These are phyloP conservation scores for Alternaria infectoria DNA, from an alignment of 2,329 filamentous ascomycete species.

Conservation along the genomic window DNA sequence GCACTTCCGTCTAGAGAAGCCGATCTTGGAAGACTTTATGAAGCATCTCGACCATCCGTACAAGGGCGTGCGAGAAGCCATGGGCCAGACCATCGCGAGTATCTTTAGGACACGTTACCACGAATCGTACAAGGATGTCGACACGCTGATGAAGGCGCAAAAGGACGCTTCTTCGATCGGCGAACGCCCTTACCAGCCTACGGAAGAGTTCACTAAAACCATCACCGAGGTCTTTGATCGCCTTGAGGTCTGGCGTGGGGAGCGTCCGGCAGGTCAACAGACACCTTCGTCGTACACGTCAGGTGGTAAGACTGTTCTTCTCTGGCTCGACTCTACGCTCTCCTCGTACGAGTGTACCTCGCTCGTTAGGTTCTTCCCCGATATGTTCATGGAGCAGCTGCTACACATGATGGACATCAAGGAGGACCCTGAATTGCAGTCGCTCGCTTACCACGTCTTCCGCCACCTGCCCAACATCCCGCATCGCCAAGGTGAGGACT, in stretches of 20 bases:
- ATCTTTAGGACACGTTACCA: slow-evolving; percentile 93
- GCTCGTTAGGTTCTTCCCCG: slow-evolving; percentile 88
- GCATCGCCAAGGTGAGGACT: slow-evolving; percentile 84
- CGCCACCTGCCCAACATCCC: slow-evolving; percentile 95
- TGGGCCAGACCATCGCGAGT: slow-evolving; percentile 84
- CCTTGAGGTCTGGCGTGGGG: slow-evolving; percentile 85
- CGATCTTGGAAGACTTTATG: slow-evolving; percentile 88
- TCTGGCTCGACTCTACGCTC: slow-evolving; percentile 92
- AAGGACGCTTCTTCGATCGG: slow-evolving; percentile 82
- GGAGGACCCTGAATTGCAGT: slow-evolving; percentile 94
- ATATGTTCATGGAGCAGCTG: slow-evolving; percentile 87
- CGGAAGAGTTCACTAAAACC: slow-evolving; percentile 72
- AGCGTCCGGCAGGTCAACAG: slow-evolving; percentile 85
- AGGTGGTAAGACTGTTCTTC: slow-evolving; percentile 91
- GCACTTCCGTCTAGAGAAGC: slow-evolving; percentile 92
- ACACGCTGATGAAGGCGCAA: slow-evolving; percentile 76
- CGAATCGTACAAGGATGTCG: slow-evolving; percentile 86
- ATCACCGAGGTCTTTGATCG: slow-evolving; percentile 77
- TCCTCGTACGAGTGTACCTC: slow-evolving; percentile 92
- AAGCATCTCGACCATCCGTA: slow-evolving; percentile 95
- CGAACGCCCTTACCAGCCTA: slow-evolving; percentile 80
- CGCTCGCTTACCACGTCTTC: slow-evolving; percentile 94
- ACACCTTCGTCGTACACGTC: slow-evolving; percentile 94
- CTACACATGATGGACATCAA: slow-evolving; percentile 99
- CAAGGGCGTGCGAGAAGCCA: slow-evolving; percentile 94